Base-by-base conservation (phyloP, 1,139 yeast species). In the Hemisphaericaspora subhashii region DNA sequence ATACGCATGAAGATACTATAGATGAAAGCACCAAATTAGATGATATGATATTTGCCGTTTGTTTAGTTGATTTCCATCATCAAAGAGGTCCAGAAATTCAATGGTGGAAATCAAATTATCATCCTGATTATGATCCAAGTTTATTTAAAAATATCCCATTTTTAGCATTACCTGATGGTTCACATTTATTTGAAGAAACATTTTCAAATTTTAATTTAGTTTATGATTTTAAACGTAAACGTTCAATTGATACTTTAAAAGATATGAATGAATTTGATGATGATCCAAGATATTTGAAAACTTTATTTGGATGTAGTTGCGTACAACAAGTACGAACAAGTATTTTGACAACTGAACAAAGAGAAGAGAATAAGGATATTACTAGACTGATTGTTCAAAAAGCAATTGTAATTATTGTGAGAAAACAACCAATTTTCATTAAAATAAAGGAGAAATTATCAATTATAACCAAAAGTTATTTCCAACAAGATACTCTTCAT, bases 91-190 rank as follows among this genome's bases (percentile, higher is more conserved):
- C 98, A 0, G 98, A 92, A 57, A 81, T 92, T 14, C 97, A 90
- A 60, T 88, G 87, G 67, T 87, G 96, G 89, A 73, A 81, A 36
- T 89, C 95, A 14, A 78, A 83, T 42, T 79, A 81, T 38, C 64
- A 64, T 32, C 58, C 62, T 1, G 58, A 57, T 5, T 60, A 67
- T 40, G 50, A 62, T 13, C 64, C 76, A 21, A 64, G 67, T 34
- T 63, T 85, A 16, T 92, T 96, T 88, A 88, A 92, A n/a, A 82
- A 85, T 53, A 64, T 92, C 33, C 94, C 98, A 3, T 92, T 92
- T 56, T 97, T 90, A 57, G 95, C 97, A 3, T 67, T 92, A 25
- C 98, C 98, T 0, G 98, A 92, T 60, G 98, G 98, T 1, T 84
- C 95, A 2, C 98, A 92, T 60, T 79, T 61, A 37, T 92, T 83